A percentile compares a stretch with the other conserved stretches of the same genome.
phyloP scores from a whole-genome alignment of 2,329 filamentous ascomycete species.

The Daldinia sp. region DNA sequence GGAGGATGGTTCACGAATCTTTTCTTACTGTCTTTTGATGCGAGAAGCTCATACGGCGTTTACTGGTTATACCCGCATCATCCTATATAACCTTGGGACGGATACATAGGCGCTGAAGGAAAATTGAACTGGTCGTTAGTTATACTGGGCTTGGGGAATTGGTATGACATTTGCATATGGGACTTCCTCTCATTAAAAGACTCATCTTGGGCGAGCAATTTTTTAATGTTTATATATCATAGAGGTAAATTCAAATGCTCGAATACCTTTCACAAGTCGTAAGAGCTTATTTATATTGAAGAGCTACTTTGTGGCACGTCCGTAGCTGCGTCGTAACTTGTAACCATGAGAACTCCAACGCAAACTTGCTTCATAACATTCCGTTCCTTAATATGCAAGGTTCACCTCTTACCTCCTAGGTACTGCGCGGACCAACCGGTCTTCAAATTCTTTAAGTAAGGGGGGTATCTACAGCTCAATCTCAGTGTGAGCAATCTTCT shows the following conservation, averaged over 20 bases:
- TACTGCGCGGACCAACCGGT: not conserved
- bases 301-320: not conserved
- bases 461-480: constrained; percentile 15
- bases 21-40: constrained; percentile 4
- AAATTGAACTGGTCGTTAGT: not conserved
- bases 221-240: constrained; percentile 18
- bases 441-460: not conserved
- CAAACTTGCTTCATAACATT: not conserved
- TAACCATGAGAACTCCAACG: not conserved
- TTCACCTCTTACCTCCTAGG: not conserved
- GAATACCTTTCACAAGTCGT: not conserved
- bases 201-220: constrained; percentile 22
- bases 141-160: constrained; percentile 5
- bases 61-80: constrained; percentile 26
- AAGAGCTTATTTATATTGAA: not conserved
- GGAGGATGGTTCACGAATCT: not conserved
- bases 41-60: constrained; percentile 18
- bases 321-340: not conserved
- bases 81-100: not conserved
- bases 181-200: constrained; percentile 11
- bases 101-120: constrained; percentile 3
- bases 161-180: constrained; percentile 16
- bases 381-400: not conserved
- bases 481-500: constrained; percentile 40
- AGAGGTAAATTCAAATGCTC: constrained; percentile 5